Conservation (phyloP, 192 early-diverging fungal genomes). For the Coemansia sp. region DNA sequence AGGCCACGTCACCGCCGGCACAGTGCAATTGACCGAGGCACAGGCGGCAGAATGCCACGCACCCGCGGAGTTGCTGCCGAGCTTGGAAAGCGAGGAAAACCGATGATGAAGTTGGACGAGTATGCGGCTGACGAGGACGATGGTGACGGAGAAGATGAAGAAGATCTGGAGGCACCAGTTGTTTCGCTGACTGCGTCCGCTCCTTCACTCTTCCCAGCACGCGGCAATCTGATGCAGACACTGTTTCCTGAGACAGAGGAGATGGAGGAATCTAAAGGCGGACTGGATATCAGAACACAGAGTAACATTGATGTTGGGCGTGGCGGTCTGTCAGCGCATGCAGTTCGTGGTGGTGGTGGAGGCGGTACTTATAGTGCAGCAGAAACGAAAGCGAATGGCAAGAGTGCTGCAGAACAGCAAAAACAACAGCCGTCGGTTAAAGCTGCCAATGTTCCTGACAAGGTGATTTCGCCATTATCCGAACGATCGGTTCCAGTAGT, state of each 20-base stretch:
- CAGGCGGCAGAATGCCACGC: not conserved
- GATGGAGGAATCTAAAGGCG: not conserved
- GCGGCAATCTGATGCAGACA: slow-evolving; percentile 5
- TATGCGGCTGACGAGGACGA: not conserved
- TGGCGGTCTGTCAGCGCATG: too few relatives aligned
- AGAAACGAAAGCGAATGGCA: not conserved
- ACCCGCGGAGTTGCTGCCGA: too few relatives aligned
- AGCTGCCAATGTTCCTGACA: not conserved
- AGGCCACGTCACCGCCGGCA: not conserved
- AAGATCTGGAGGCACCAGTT: not conserved
- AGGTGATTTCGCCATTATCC: slow-evolving; percentile 35
- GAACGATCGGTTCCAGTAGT: slow-evolving; percentile 41
- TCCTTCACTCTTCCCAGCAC: not conserved
- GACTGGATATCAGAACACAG: not conserved
- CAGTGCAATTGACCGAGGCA: not conserved
- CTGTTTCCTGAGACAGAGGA: not conserved
- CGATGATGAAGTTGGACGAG: not conserved
- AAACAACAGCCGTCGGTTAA: not conserved
- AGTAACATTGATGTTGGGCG: too few relatives aligned
- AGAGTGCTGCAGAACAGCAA: not conserved
- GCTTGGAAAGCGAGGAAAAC: too few relatives aligned
- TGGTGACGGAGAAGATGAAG: not conserved
- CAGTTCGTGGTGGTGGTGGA: not conserved
- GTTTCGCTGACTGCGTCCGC: slow-evolving; percentile 3
- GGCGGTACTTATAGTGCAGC: not conserved